Conservation (phyloP, 2,329 filamentous ascomycete genomes). For the Penicillium hesseltinei region DNA sequence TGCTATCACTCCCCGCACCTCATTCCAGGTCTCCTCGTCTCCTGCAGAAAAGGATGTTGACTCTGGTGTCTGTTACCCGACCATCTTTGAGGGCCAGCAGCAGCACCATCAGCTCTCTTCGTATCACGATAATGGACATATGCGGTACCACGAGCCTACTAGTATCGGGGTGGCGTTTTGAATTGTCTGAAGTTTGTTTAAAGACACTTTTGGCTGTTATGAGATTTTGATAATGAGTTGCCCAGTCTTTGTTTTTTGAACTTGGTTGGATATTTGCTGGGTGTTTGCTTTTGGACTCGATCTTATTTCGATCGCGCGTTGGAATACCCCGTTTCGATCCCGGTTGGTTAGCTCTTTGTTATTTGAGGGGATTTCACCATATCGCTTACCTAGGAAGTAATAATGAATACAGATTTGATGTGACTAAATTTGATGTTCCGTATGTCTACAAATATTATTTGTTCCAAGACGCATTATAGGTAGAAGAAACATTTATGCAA, state of each 20-base stretch:
- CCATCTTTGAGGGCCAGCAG: constrained; percentile 27
- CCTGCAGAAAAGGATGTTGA: constrained; percentile 24
- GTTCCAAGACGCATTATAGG: neutral
- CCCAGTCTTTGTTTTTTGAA: neutral
- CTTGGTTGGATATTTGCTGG: neutral
- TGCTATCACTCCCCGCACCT: constrained; percentile 17
- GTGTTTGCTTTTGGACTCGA: neutral
- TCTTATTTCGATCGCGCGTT: neutral
- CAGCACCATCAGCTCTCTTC: constrained; percentile 13
- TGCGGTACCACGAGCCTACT: constrained; percentile 24
- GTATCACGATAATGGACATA: constrained; percentile 9
- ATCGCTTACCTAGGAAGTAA: neutral
- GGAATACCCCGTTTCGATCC: constrained; percentile 1
- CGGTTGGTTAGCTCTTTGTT: constrained; percentile 1
- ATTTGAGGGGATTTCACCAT: neutral
- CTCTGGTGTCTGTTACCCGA: constrained; percentile 17
- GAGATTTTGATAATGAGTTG: neutral
- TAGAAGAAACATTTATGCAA: neutral
- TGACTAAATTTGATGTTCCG: neutral
- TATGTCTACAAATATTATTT: neutral
- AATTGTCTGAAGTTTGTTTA: neutral
- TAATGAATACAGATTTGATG: neutral
- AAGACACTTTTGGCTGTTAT: neutral
- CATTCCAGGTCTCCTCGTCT: constrained; percentile 14
- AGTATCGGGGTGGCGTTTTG: constrained; percentile 36